These are phyloP conservation scores for Serendipita sp. DNA, from an alignment of 768 basidiomycete species.

Conservation along the genomic window DNA sequence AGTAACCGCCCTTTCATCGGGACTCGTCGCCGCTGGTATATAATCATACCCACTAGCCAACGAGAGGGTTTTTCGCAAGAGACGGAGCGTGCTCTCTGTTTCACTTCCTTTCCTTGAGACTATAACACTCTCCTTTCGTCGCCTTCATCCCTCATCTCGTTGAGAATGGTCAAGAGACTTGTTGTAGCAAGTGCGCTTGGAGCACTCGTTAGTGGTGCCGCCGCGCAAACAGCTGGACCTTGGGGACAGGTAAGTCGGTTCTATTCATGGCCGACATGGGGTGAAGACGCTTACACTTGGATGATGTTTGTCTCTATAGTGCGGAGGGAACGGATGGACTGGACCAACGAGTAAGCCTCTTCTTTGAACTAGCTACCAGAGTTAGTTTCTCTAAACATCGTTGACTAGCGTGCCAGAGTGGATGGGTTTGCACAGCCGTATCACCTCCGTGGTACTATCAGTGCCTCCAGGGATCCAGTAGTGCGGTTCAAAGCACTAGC, in stretches of 20 bases:
- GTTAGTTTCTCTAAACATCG: no score
- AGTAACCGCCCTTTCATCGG: constrained; percentile 1
- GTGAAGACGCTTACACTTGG: neutral
- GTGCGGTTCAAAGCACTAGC: neutral
- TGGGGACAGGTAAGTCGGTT: neutral
- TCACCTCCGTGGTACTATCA: constrained; percentile 1
- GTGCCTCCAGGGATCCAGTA: neutral
- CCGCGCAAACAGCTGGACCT: neutral
- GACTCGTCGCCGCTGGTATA: neutral
- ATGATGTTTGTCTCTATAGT: neutral
- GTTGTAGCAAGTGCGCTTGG: neutral
- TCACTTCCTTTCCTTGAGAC: neutral
- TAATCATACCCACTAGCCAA: neutral
- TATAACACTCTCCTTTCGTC: no score
- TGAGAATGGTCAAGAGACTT: neutral
- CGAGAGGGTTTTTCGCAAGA: no score
- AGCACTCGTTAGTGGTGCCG: neutral
- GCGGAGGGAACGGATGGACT: neutral
- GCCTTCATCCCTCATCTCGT: no score
- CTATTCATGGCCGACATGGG: no score
- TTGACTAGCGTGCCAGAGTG: neutral
- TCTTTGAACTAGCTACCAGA: no score
- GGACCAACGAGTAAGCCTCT: neutral
- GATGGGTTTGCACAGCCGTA: constrained; percentile 4
- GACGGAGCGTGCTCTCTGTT: no score